Evolutionary conservation across 345 rosid species (phyloP).

Genomic region (Abelmoschus esculentus): DNA sequence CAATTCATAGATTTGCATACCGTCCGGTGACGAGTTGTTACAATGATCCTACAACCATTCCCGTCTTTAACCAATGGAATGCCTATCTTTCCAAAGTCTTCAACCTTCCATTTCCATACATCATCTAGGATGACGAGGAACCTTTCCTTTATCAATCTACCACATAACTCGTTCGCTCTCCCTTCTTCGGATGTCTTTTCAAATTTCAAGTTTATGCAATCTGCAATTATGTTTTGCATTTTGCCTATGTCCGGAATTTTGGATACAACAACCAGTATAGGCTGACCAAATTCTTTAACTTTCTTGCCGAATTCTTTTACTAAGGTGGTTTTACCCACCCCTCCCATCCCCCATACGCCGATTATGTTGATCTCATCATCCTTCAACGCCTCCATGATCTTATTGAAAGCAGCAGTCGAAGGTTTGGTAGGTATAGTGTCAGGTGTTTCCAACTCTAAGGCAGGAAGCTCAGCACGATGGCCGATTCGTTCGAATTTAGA

Average conservation of each 20-base stretch:
- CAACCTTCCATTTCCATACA: neutral
- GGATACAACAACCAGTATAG: too few species aligned
- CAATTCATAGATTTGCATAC: neutral
- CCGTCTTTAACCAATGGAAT: neutral
- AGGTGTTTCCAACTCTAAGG: neutral
- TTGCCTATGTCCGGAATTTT: neutral
- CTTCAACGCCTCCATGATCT: neutral
- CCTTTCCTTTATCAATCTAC: neutral
- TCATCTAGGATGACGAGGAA: neutral
- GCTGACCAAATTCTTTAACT: neutral
- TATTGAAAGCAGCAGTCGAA: neutral
- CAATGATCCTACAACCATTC: neutral
- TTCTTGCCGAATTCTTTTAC: neutral
- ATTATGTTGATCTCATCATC: neutral
- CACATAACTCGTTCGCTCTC: neutral
- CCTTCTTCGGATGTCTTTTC: neutral
- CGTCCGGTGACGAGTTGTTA: neutral
- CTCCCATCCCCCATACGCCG: constrained; percentile 5
- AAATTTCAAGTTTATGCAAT: neutral
- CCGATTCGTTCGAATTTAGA: neutral
- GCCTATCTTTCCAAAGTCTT: neutral
- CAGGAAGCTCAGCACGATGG: neutral
- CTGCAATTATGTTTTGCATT: neutral
- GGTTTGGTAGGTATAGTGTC: neutral
- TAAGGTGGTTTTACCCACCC: constrained; percentile 5